Base-by-base conservation (phyloP, 805 yeast genomes). In the Teunomyces panamensis region DNA sequence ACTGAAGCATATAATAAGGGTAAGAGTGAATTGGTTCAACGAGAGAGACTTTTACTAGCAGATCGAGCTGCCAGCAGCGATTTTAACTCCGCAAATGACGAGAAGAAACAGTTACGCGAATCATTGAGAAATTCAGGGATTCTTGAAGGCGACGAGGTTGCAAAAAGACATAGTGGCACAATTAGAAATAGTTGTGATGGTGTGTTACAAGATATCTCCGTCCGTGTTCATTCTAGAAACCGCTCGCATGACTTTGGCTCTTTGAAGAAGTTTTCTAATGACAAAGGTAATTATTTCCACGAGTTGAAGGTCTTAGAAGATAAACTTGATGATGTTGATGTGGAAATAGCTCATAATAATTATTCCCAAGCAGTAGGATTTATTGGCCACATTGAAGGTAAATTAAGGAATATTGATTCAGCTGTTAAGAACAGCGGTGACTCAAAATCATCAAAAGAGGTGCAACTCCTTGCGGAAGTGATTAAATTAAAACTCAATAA, bases 261-360 rank as follows among this genome's bases (percentile, higher is more conserved):
- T 29, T 36, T 48, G 34, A 41, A 50, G 16, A 37, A 47, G 30
- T 51, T 50, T 8, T 57, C 51, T 17, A 58, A 48, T 27, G 57
- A 56, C 27, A 62, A 56, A 59, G 50, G 67, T 62, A 60, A 69
- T 57, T 45, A 70, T 11, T 68, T 80, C 51, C 71, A 74, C 46
- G 77, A 68, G 14, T 67, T 85, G 47, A 77, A 79, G 47, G 66
- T 67, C 28, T 68, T 83, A 10, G 90, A 85, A 56, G 85, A 83
- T 45, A 64, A 72, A 29, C 69, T 87, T 13, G 89, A 86, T 57
- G 89, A 85, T 47, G 73, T 85, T 36, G 94, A 87, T 59, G 80
- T 84, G 10, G 74, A 74, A 46, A 72, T 86, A 24, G 84, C 88
- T 9, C 84, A 85, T 56, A 77, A 79, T 45, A 74, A 77, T 47